These are phyloP conservation scores for Neoboletus brunneissimus DNA, from an alignment of 768 basidiomycete species.

Conservation along the genomic window DNA sequence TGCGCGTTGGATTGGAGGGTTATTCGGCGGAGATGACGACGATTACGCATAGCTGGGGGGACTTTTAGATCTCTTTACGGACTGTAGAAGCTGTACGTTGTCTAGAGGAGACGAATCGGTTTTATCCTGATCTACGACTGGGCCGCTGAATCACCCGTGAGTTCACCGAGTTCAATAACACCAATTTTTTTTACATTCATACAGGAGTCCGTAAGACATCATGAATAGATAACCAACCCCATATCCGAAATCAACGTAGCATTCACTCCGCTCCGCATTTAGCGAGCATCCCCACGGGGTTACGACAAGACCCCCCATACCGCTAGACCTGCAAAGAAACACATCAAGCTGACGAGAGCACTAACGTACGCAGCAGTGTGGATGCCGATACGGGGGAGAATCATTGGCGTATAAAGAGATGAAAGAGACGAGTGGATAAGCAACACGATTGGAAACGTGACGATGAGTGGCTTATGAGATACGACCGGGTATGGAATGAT, in stretches of 20 bases:
- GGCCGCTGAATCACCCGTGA: not conserved
- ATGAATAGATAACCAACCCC: slow-evolving; percentile 12
- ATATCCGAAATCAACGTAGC: not conserved
- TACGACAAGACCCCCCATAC: slow-evolving; percentile 67
- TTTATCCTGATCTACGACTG: not conserved
- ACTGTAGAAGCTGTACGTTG: slow-evolving; percentile 6
- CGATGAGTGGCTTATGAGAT: slow-evolving; percentile 36
- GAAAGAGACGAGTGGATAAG: slow-evolving; percentile 53
- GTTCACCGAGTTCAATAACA: not conserved
- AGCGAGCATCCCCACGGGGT: not conserved
- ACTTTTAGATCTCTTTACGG: not conserved
- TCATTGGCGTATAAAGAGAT: slow-evolving; percentile 61
- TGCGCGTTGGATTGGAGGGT: slow-evolving; percentile 53
- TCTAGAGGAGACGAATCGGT: not conserved
- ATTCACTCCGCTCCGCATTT: not conserved
- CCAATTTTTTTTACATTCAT: not conserved
- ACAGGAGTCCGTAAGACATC: not conserved
- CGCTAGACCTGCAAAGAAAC: slow-evolving; percentile 70
- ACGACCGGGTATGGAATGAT: slow-evolving; percentile 15
- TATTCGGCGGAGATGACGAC: slow-evolving; percentile 21
- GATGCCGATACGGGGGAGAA: slow-evolving; percentile 71
- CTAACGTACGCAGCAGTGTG: slow-evolving; percentile 74
- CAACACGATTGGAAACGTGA: slow-evolving; percentile 44
- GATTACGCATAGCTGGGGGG: slow-evolving; percentile 6
- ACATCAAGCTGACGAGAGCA: slow-evolving; percentile 61